Base-by-base conservation (phyloP, 495 filamentous ascomycete species). In the Talaromyces thailandensis region DNA sequence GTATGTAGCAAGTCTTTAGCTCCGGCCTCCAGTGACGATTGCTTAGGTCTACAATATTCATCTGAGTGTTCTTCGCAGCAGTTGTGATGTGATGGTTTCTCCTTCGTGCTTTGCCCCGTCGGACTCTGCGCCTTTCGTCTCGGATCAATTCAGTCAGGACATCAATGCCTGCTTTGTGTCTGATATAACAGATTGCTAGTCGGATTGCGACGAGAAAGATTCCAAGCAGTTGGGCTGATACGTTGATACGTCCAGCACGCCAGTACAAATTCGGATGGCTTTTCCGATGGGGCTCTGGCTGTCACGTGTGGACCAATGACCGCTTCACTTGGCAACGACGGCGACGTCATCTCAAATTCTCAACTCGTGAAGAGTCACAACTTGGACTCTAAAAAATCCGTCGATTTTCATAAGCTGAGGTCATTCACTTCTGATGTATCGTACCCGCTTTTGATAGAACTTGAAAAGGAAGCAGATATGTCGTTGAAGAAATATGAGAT, bases 401-500 rank as follows among this genome's bases (percentile, higher is more conserved):
- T 21, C 40, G 40, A 45, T 45, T n/a, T 37, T 37, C 14, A 1
- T 9, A 37, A 37, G 14, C 32, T 12, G 32, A 37, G 14, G 7
- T 37, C 32, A 14, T 37, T 37, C 4, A 14, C 11, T 11, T 37
- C 8, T 37, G 40, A 45, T n/a, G 6, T n/a, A 18, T 45, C 16
- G 6, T 18, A 16, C 16, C 18, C 4, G 1, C 14, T 45, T 2
- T n/a, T 4, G n/a, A 45, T 1, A 31, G 40, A 6, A 18, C n/a
- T 6, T 18, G 40, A 45, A 4, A n/a, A 21, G 18, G 18, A 3
- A 56, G 25, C 43, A 28, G 31, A 48, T 3, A 51, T 32, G 51
- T 70, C 71, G 65, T 5, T 63, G 26, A 65, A 73, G 28, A 70
- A 57, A 16, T 77, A 79, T 43, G 64, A 68, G 8, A 76, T 77